Evolutionary conservation across 768 basidiomycete genomes (phyloP).

Genomic region (Psilocybe subaeruginosa): DNA sequence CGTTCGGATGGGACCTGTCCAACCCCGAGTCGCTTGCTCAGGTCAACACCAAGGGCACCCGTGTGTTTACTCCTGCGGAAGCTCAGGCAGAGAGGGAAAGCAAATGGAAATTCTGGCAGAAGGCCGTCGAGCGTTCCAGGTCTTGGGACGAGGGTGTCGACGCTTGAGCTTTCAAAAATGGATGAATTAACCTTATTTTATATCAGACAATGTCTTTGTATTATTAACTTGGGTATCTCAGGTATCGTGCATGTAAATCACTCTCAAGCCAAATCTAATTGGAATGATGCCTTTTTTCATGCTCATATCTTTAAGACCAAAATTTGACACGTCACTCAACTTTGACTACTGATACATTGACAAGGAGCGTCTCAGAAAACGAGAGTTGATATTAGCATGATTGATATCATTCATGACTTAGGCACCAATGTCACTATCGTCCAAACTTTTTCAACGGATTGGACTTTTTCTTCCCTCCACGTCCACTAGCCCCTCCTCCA

Average conservation of each 20-base stretch:
- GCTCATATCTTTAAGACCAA: too few relatives aligned
- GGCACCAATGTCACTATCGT: slow-evolving; percentile 23
- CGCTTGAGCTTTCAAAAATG: background rate
- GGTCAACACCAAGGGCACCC: slow-evolving; percentile 86
- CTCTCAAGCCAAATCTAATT: too few relatives aligned
- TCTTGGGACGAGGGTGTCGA: slow-evolving; percentile 75
- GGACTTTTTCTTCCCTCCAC: slow-evolving; percentile 69
- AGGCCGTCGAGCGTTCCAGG: slow-evolving; percentile 82
- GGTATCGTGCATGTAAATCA: background rate
- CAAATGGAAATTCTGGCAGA: slow-evolving; percentile 84
- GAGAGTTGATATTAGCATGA: background rate
- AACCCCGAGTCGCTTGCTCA: slow-evolving; percentile 81
- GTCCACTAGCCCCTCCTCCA: slow-evolving; percentile 48
- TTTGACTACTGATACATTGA: too few relatives aligned
- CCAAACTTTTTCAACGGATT: slow-evolving; percentile 85
- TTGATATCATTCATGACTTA: background rate
- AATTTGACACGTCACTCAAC: too few relatives aligned
- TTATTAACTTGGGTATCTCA: background rate
- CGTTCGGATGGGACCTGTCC: slow-evolving; percentile 92
- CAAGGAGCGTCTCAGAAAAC: background rate
- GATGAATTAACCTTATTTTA: background rate
- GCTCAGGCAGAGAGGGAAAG: slow-evolving; percentile 56
- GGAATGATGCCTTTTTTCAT: too few relatives aligned
- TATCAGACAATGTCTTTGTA: slow-evolving; percentile 1
- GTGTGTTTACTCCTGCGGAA: slow-evolving; percentile 64